Evolutionary conservation across 169 alveolate genomes (phyloP).

Genomic region (Plasmodium billcollinsi): DNA sequence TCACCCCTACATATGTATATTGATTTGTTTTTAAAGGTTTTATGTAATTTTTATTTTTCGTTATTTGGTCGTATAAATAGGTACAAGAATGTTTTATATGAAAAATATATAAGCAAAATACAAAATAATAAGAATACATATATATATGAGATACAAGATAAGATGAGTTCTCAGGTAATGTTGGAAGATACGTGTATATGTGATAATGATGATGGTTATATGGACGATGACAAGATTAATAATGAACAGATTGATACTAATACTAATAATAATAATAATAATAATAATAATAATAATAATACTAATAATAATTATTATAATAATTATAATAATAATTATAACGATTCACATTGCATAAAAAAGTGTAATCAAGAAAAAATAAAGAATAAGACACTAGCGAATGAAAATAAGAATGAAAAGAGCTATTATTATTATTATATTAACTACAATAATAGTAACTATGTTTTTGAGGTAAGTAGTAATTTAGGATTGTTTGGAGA

Average conservation of each 20-base stretch:
- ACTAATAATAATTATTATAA: neutral
- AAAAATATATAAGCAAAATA: neutral
- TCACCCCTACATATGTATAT: neutral
- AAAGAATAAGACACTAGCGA: neutral
- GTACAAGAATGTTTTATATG: neutral
- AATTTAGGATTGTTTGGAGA: neutral
- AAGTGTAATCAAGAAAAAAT: too few relatives aligned
- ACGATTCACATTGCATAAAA: too few relatives aligned
- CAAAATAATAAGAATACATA: neutral
- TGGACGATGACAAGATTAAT: neutral
- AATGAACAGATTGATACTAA: neutral
- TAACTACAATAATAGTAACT: conserved; percentile 11
- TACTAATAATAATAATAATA: neutral
- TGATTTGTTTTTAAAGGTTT: neutral
- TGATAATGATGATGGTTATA: neutral
- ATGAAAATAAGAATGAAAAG: neutral
- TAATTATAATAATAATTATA: neutral
- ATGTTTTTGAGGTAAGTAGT: conserved; percentile 11
- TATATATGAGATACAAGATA: neutral
- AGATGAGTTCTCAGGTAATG: neutral
- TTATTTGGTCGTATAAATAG: neutral
- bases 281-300: neutral
- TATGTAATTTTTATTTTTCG: neutral
- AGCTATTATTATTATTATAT: conserved; percentile 6
- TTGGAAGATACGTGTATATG: neutral